A percentile compares a stretch with the other conserved stretches of the same genome.
Evolutionary conservation across 2,329 filamentous ascomycete genomes (phyloP).

Genomic region (Trichoderma oligosporum): DNA sequence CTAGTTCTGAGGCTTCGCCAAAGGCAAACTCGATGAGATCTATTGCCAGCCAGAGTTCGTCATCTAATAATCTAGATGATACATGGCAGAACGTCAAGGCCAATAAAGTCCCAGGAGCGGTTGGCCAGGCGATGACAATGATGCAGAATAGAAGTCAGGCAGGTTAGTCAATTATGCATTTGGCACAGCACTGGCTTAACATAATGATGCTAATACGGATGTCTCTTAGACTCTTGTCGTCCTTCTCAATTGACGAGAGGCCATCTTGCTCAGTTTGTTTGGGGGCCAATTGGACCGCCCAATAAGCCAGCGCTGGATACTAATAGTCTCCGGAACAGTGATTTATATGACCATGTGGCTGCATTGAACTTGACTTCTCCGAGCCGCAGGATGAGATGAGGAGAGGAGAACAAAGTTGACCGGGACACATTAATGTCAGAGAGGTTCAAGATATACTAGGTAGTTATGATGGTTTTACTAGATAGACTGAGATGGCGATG

Average conservation of each 20-base stretch:
- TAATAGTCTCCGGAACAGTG: not conserved
- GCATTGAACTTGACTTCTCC: not conserved
- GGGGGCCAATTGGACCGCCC: constrained; percentile 31
- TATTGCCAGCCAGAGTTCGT: not conserved
- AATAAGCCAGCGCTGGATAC: constrained; percentile 29
- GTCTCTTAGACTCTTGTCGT: constrained; percentile 9
- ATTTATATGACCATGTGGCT: not conserved
- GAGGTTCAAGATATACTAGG: too few species aligned
- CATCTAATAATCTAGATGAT: not conserved
- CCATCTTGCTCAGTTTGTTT: constrained; percentile 24
- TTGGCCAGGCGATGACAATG: not conserved
- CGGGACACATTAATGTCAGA: too few species aligned
- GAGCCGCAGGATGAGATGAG: not conserved
- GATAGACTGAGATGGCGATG: too few species aligned
- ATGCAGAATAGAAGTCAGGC: not conserved
- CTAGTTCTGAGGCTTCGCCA: not conserved
- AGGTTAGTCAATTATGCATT: not conserved
- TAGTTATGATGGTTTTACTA: too few species aligned
- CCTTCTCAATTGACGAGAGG: not conserved
- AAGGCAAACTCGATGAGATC: not conserved
- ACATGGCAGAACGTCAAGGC: not conserved
- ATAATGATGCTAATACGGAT: not conserved
- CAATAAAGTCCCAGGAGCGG: not conserved
- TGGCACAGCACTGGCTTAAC: not conserved
- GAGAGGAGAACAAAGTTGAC: not conserved